Evolutionary conservation across 2,329 filamentous ascomycete genomes (phyloP), one percentile per base, ranked within the genome.

Genomic region (Diaporthe velutina): DNA sequence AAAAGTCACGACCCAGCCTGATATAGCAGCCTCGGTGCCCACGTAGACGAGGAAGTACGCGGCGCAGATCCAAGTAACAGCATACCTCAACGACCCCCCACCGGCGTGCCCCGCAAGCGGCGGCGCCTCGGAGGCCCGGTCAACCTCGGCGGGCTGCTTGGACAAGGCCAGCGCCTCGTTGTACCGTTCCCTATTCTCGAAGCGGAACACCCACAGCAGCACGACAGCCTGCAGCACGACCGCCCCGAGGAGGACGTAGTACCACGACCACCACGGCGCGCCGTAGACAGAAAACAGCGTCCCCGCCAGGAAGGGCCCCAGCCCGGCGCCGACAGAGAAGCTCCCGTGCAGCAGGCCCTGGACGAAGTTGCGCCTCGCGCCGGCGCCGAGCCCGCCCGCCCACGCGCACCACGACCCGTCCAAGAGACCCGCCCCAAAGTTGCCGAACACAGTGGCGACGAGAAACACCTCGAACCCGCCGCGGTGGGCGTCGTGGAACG

Each of bases 361-460:
- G 4, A 84, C 79, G 1, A 81, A 79, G 74, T 85, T 86, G 8
- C 67, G 70, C 40, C 74, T 40, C n/a, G 83, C 83, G 22, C 81
- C n/a, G n/a, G n/a, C 82, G 3, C 81, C 77, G 79, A 86, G 80
- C 3, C 78, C 82, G 0, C 82, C 85, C 0, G 84, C 85, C 85
- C 85, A 87, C 1, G 86, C 84, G 70, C 84, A 86, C 82, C 84
- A 86, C 15, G 83, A 83, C 2, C 83, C 85, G 76, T 88, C 86
- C 0, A 86, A 71, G 2, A 87, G 75, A 0, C 85, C 86, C 0
- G 79, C 82, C 0, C 86, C 86, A 10, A 86, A 75, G 0, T 81
- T 83, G 0, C 82, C 81, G 0, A 83, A 61, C 1, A 79, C 79
- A 55, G 83, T 81, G 0, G 79, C 81, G 4, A 79, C 66, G 9